Conservation (phyloP, 2,329 filamentous ascomycete genomes). For the Ramularia endophylla region DNA sequence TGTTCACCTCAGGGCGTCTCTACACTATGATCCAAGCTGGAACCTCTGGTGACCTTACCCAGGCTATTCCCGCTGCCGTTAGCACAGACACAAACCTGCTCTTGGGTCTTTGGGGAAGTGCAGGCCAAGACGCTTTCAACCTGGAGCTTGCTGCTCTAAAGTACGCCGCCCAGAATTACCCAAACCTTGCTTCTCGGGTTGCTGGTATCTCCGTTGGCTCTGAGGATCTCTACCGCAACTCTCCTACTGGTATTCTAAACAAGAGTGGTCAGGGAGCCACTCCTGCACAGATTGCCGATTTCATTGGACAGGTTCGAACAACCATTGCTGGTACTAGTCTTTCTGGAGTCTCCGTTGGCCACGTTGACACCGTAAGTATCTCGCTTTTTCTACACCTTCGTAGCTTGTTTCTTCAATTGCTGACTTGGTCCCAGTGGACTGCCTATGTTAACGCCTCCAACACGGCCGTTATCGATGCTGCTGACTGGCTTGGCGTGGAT, state of each 20-base stretch:
- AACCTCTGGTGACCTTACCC: conserved; percentile 48
- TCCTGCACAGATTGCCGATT: conserved; percentile 58
- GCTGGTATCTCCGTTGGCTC: conserved; percentile 80
- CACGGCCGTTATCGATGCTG: conserved; percentile 58
- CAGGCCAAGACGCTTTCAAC: conserved; percentile 47
- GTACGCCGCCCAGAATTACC: conserved; percentile 63
- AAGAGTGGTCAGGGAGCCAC: conserved; percentile 51
- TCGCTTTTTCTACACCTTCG: not conserved
- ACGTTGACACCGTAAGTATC: conserved; percentile 78
- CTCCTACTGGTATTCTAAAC: conserved; percentile 61
- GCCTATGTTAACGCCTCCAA: conserved; percentile 69
- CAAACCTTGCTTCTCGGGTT: conserved; percentile 60
- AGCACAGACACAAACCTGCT: conserved; percentile 55
- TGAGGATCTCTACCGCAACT: conserved; percentile 67
- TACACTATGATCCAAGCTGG: conserved; percentile 58
- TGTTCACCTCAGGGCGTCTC: conserved; percentile 63
- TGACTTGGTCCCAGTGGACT: conserved; percentile 12
- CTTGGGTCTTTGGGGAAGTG: conserved; percentile 66
- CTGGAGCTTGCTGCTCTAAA: conserved; percentile 71
- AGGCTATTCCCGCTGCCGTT: conserved; percentile 71
- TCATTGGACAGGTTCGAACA: conserved; percentile 63
- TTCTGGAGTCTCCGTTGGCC: conserved; percentile 58
- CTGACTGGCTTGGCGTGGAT: conserved; percentile 78
- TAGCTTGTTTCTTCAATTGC: no score
- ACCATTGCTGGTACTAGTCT: conserved; percentile 56